These are phyloP conservation scores for Aureobasidium sp. DNA, from an alignment of 2,329 filamentous ascomycete species.

Conservation along the genomic window DNA sequence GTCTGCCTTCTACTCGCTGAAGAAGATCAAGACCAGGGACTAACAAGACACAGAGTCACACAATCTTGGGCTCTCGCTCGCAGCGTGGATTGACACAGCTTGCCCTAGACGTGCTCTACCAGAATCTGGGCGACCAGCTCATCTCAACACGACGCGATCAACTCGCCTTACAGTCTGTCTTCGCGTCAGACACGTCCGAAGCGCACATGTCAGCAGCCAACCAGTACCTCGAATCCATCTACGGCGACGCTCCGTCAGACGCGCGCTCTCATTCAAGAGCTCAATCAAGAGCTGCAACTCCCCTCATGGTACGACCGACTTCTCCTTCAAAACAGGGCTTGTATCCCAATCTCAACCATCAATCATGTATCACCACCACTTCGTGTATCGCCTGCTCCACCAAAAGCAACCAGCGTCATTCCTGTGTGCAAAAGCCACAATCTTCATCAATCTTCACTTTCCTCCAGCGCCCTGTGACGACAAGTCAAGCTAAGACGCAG, in stretches of 20 bases:
- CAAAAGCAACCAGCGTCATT: background rate
- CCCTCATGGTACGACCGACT: conserved; percentile 28
- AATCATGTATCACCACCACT: conserved; percentile 1
- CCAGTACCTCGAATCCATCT: conserved; percentile 72
- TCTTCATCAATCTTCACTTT: conserved; percentile 8
- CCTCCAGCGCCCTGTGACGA: conserved; percentile 9
- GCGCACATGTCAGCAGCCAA: conserved; percentile 67
- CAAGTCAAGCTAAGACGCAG: conserved; percentile 14
- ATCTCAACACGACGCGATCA: conserved; percentile 52
- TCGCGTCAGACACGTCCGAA: conserved; percentile 72
- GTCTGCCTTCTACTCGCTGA: conserved; percentile 46
- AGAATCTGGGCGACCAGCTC: conserved; percentile 66
- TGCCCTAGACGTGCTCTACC: conserved; percentile 81
- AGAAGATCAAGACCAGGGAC: too few species aligned
- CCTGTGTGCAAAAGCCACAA: background rate
- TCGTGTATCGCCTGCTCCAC: conserved; percentile 1
- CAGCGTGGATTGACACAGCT: conserved; percentile 90
- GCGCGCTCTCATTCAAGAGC: conserved; percentile 40
- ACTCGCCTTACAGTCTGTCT: conserved; percentile 64
- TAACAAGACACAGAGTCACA: conserved; percentile 68
- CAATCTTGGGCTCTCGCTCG: conserved; percentile 79
- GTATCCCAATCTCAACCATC: conserved; percentile 2
- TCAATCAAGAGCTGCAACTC: conserved; percentile 39
- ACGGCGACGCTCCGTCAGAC: conserved; percentile 53
- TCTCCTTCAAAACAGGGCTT: conserved; percentile 22